Conservation (phyloP, 1,284 basidiomycete genomes). For the Microstroma glucosiphilum region DNA sequence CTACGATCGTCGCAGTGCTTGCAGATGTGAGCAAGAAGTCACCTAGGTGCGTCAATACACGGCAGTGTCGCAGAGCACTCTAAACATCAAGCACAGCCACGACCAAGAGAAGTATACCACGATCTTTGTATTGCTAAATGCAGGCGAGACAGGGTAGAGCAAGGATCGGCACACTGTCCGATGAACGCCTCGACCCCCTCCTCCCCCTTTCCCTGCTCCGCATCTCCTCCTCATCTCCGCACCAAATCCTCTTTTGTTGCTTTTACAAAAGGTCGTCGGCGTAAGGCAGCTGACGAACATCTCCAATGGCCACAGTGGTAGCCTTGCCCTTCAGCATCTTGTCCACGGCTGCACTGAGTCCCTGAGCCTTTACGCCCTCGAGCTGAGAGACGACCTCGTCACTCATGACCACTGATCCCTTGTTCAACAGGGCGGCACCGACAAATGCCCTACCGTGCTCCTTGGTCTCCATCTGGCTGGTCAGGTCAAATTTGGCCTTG, state of each 20-base stretch:
- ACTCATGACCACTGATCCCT: slow-evolving; percentile 23
- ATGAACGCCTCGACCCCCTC: background rate
- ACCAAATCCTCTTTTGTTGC: background rate
- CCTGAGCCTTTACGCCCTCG: slow-evolving; percentile 33
- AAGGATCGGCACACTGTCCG: no score
- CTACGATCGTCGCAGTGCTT: no score
- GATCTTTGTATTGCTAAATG: no score
- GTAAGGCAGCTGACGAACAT: slow-evolving; percentile 45
- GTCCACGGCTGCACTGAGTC: slow-evolving; percentile 21
- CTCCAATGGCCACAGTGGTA: slow-evolving; percentile 44
- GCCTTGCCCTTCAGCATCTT: slow-evolving; percentile 48
- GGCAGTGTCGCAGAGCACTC: no score
- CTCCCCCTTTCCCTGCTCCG: background rate
- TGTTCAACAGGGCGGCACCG: slow-evolving; percentile 27
- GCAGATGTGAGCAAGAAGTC: no score
- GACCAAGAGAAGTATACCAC: no score
- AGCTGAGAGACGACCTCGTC: slow-evolving; percentile 31
- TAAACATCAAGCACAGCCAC: no score
- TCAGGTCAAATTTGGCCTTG: slow-evolving; percentile 46
- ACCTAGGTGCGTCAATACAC: no score
- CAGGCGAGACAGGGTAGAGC: no score
- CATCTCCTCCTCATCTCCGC: background rate
- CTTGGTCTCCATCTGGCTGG: slow-evolving; percentile 35
- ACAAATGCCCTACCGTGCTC: slow-evolving; percentile 31
- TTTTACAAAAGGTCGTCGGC: slow-evolving; percentile 45